phyloP scores from a whole-genome alignment of 331 rosid species.

The Cydonia oblonga region DNA sequence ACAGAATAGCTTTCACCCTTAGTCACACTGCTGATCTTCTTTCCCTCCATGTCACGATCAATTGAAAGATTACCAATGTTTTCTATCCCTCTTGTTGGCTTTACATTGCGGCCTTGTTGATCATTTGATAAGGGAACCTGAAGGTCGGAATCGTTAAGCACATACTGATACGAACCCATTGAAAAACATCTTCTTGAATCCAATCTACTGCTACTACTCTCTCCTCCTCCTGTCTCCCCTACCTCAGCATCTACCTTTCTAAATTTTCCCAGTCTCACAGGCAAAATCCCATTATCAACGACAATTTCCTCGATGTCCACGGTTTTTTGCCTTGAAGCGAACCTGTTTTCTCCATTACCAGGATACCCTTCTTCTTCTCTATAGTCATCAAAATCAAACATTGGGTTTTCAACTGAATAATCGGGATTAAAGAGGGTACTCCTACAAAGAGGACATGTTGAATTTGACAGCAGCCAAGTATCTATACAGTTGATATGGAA shows the following conservation, averaged over 20 bases:
- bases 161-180: conserved; percentile 93
- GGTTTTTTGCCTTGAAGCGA: conserved; percentile 37
- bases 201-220: conserved; percentile 81
- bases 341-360: conserved; percentile 39
- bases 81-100: conserved; percentile 29
- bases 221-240: conserved; percentile 57
- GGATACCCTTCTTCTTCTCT: conserved; percentile 66
- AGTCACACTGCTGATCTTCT: conserved; percentile 65
- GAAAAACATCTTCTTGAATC: conserved; percentile 95
- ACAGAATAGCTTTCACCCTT: conserved; percentile 95
- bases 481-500: conserved; percentile 86
- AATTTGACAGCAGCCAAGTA: conserved; percentile 92
- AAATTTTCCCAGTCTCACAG: conserved; percentile 87
- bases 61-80: conserved; percentile 24
- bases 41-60: conserved; percentile 62
- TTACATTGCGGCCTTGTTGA: conserved; percentile 14
- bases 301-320: conserved; percentile 62
- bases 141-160: conserved; percentile 60
- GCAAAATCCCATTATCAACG: conserved; percentile 55
- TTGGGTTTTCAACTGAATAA: conserved; percentile 58
- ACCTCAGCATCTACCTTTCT: conserved; percentile 36
- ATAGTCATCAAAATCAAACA: conserved; percentile 64
- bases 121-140: conserved; percentile 48
- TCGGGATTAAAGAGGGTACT: conserved; percentile 61
- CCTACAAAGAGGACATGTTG: conserved; percentile 91